Conservation (phyloP, 2,329 filamentous ascomycete species). For the Trichoderma pleuroti region DNA sequence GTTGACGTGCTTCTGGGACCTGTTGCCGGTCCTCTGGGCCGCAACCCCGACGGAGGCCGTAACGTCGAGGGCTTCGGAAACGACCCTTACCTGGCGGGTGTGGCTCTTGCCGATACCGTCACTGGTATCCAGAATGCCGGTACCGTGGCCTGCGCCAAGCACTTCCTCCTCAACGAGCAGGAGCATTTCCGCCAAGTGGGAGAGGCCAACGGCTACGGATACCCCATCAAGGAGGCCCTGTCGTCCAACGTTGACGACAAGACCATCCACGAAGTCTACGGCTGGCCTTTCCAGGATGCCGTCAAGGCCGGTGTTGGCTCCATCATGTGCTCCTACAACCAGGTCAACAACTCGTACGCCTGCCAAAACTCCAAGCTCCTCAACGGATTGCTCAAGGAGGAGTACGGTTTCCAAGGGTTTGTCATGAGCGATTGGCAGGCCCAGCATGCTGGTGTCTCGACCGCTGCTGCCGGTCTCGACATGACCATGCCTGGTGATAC, state of each 20-base stretch:
- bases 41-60: conserved; percentile 44
- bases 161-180: conserved; percentile 72
- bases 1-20: conserved; percentile 65
- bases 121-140: conserved; percentile 78
- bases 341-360: conserved; percentile 74
- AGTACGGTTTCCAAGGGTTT: conserved; percentile 78
- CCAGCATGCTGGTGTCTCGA: conserved; percentile 65
- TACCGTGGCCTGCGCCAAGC: conserved; percentile 80
- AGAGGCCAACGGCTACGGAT: conserved; percentile 53
- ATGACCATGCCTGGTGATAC: conserved; percentile 91
- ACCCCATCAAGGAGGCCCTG: conserved; percentile 57
- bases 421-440: conserved; percentile 79
- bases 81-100: conserved; percentile 71
- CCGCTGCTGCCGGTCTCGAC: conserved; percentile 70
- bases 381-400: conserved; percentile 73
- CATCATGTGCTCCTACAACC: conserved; percentile 69
- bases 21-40: conserved; percentile 46
- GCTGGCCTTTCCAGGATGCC: conserved; percentile 75
- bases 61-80: conserved; percentile 68
- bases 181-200: conserved; percentile 68
- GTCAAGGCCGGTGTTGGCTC: conserved; percentile 63
- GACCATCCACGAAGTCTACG: conserved; percentile 71
- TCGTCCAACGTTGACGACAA: conserved; percentile 68
- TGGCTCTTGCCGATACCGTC: conserved; percentile 68
- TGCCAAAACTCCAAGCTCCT: conserved; percentile 77